A percentile compares a stretch with the other conserved stretches of the same genome.
These are phyloP conservation scores for Lunasporangiospora selenospora DNA, from an alignment of 192 early-diverging fungal species.

Conservation along the genomic window DNA sequence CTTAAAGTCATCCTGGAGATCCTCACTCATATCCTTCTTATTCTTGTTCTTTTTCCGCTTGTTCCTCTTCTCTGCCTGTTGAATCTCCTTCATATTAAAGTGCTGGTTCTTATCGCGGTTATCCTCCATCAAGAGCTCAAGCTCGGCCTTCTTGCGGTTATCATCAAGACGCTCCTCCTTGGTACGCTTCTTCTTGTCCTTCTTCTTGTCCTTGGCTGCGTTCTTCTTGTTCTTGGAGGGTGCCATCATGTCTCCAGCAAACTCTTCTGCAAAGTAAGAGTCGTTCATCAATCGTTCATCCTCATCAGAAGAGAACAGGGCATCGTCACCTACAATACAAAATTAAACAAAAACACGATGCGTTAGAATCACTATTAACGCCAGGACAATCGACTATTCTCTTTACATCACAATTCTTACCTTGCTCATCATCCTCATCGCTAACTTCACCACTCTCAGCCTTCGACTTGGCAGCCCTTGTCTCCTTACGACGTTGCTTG, in stretches of 20 bases:
- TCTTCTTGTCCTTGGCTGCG: constrained; percentile 21
- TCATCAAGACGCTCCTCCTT: constrained; percentile 62
- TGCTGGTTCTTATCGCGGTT: constrained; percentile 66
- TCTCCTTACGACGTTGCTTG: constrained; percentile 64
- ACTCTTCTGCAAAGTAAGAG: constrained; percentile 50
- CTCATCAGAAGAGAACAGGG: constrained; percentile 66
- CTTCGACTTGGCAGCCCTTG: constrained; percentile 40
- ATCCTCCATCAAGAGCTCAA: constrained; percentile 86
- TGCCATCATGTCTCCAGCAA: constrained; percentile 42
- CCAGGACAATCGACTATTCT: background rate
- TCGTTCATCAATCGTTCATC: constrained; percentile 55
- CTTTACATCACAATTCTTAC: constrained; percentile 9
- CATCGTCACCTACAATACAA: constrained; percentile 43
- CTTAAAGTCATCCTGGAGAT: constrained; percentile 83
- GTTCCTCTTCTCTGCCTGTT: constrained; percentile 85
- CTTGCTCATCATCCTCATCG: constrained; percentile 23
- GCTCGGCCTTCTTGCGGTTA: constrained; percentile 73
- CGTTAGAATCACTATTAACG: background rate
- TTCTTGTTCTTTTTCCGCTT: constrained; percentile 55
- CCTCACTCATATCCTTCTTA: constrained; percentile 55
- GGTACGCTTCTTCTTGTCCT: constrained; percentile 61
- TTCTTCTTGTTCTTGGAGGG: constrained; percentile 44
- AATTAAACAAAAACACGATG: background rate
- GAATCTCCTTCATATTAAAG: constrained; percentile 88
- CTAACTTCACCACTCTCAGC: constrained; percentile 24